Evolutionary conservation across 495 filamentous ascomycete species (phyloP), one percentile per base, ranked within the genome.

Genomic region (Podospora australis): DNA sequence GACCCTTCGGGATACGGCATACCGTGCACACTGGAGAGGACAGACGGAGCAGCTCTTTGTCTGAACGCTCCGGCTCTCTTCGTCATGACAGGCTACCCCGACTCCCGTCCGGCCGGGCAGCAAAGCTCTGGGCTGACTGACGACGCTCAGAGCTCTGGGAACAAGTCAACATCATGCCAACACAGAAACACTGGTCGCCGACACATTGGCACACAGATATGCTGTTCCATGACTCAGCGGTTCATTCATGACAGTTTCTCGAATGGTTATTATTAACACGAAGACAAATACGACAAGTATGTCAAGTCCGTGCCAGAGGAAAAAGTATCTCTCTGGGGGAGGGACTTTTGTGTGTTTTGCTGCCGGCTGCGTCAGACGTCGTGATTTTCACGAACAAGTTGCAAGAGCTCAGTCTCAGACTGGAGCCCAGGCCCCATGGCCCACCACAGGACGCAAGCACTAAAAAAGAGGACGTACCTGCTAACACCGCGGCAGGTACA

Each of bases 51-150:
- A 23, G 14, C 23, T 9, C 23, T 43, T 43, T 23, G 23, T 43
- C 40, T 43, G 40, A 43, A 36, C n/a, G 23, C 23, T n/a, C 13
- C 40, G n/a, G 40, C 22, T 24, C 40, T 43, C 17, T 6, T 30
- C 11, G 40, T 23, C n/a, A 24, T 24, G 40, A 43, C 40, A 43
- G 40, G 19, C 19, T 17, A n/a, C 21, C 40, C 40, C 40, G 40
- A 43, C 24, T 43, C 40, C n/a, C n/a, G n/a, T n/a, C n/a, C 40
- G 22, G 28, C 40, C 40, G 20, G 23, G 40, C 40, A 43, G 14
- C 38, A 40, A 19, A 40, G n/a, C n/a, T n/a, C n/a, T n/a, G n/a
- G n/a, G n/a, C n/a, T n/a, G n/a, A n/a, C n/a, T 8, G 19, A 6
- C 22, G 19, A 11, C 38, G 38, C 38, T 40, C 19, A 16, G 38